These are phyloP conservation scores for Aristolochia californica DNA, from an alignment of 164 flowering plant species.

Conservation along the genomic window DNA sequence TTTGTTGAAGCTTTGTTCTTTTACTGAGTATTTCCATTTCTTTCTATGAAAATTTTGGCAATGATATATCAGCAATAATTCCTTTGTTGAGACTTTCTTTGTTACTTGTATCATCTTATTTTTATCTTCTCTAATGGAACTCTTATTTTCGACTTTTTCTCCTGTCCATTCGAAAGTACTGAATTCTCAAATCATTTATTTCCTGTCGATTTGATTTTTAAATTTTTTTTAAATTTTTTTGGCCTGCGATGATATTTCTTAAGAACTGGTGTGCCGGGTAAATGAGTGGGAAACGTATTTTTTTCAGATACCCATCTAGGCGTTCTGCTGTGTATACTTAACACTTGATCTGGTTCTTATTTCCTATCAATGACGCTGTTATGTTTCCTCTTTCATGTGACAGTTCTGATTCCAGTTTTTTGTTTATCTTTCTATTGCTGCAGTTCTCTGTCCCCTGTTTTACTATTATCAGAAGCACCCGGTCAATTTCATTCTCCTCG, in stretches of 20 bases:
- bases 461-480: constrained; percentile 48
- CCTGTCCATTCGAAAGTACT: too few relatives aligned
- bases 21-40: too few relatives aligned
- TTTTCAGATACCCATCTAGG: neutral
- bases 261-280: too few relatives aligned
- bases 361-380: neutral
- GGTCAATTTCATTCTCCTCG: constrained; percentile 47
- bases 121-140: neutral
- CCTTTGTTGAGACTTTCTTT: neutral
- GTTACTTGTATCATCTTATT: neutral
- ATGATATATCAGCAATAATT: neutral
- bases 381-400: neutral
- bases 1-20: neutral
- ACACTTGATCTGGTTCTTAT: neutral
- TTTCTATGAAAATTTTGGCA: neutral
- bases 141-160: too few relatives aligned
- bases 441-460: constrained; percentile 45
- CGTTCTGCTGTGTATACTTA: neutral
- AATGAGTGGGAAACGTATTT: too few relatives aligned
- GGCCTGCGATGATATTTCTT: neutral
- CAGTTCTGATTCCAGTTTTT: neutral
- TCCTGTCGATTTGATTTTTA: neutral
- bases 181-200: neutral
- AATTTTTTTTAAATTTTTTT: neutral
- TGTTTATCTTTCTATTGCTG: constrained; percentile 3